Base-by-base conservation (phyloP, 176 grass and related monocot genomes). In the Musa troglodytarum region DNA sequence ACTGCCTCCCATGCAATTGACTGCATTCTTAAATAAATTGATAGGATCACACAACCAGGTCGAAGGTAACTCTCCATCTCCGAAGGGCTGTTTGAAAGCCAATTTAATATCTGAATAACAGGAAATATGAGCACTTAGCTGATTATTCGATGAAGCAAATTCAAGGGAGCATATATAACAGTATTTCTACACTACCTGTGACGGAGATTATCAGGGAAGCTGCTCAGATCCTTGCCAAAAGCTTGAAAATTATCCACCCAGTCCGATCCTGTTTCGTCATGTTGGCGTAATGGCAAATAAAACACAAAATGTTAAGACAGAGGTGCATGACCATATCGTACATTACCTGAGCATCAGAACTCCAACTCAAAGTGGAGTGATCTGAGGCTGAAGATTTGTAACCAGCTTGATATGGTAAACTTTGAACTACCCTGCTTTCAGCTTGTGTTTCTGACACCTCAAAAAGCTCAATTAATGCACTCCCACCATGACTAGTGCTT, bases 1-100 rank as follows among this genome's bases (percentile, higher is more conserved):
- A 94, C 95, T 73, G 92, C 88, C 69, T 94, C 91, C 95, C 95
- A 94, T 77, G 91, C 84, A 69, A 92, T 82, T 74, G 82, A 20
- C 80, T 86, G 82, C 95, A 99, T 99, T 29, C 79, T 92, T 53
- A 94, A 82, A 79, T 94, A 99, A 68, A 99, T 81, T 29, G 96
- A 99, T 52, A 99, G 63, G 52, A 99, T 85, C 58, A 99, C 76
- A 81, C 96, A 95, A 76, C 91, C 96, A 63, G 91, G 96, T 11
- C 96, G 74, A 67, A 99, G 95, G 78, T 99, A 99, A 55, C 95
- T 92, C 71, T 99, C 95, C 88, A 99, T 99, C 73, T 93, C 88
- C 63, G 83, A 84, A 34, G 95, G 95, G 78, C 95, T 99, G 81
- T 85, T 85, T 63, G 88, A 89, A 65, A 99, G 88, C 95, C 95